Evolutionary conservation across 495 filamentous ascomycete species (phyloP), one percentile per base, ranked within the genome.

Genomic region (Cenococcum geophilum): DNA sequence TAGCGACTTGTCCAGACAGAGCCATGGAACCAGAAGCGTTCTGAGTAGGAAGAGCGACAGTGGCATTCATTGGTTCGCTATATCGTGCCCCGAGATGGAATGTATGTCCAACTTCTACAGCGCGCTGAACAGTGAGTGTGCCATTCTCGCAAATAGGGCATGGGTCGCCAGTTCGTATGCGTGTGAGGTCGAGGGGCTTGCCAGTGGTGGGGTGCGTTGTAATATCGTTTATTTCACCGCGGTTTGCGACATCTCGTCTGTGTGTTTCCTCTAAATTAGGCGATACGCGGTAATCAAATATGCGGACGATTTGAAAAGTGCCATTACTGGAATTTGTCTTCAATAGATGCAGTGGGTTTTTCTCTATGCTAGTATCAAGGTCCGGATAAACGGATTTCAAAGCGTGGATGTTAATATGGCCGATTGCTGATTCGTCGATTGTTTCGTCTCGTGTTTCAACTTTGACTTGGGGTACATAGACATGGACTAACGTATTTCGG

Each of bases 31-130:
- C 22, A 4, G 48, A 51, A 6, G 48, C 10, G 49, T 66, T 69
- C 68, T 58, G 54, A 56, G 34, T 35, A n/a, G 56, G 65, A 36
- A 52, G 60, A 5, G 76, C 72, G 9, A 92, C 79, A 4, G 71
- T 77, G 1, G 89, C 88, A 23, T 81, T 72, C 3, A 97, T 77
- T 0, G 89, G 85, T 20, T 83, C 76, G 34, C 85, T 91, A 75
- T 98, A 98, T 27, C 91, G 82, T 0, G 89, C 92, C 18, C 92
- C 92, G 1, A 98, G 85, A 72, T 92, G 84, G 74, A 98, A 98
- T 0, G 93, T 97, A 71, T 98, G 93, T 11, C 90, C 93, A 0
- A 98, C 78, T 72, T 98, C 93, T 35, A 97, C 83, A 1, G 90
- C 89, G 51, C 78, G 83, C 47, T 87, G 83, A 6, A 86, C 76